Percentiles rank a stretch among this genome's conserved stretches.
phyloP scores from a whole-genome alignment of 768 basidiomycete species.

The Kwoniella dejecticola region DNA sequence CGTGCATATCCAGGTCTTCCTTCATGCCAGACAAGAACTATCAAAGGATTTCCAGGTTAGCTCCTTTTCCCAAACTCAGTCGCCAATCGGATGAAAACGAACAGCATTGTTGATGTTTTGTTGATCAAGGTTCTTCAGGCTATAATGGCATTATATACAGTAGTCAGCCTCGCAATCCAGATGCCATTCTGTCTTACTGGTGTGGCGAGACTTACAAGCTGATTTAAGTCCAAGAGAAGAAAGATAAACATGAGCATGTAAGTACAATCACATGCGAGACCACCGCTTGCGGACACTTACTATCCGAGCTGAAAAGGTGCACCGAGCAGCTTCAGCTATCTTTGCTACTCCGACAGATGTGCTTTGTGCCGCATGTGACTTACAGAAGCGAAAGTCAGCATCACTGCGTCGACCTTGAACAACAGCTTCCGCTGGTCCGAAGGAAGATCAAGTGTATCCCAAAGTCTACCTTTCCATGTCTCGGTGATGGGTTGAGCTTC shows the following conservation, averaged over 20 bases:
- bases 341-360: too few species aligned
- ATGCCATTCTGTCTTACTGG: too few species aligned
- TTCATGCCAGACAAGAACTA: conserved; percentile 44
- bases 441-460: conserved; percentile 45
- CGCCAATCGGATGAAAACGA: neutral
- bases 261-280: too few species aligned
- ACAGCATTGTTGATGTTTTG: conserved; percentile 41
- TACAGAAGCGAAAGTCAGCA: conserved; percentile 44
- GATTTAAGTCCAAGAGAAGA: neutral
- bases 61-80: neutral
- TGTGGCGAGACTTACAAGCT: neutral
- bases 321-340: too few species aligned
- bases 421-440: conserved; percentile 38
- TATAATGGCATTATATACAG: neutral
- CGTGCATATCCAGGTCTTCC: conserved; percentile 43
- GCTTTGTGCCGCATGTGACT: neutral
- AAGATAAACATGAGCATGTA: neutral
- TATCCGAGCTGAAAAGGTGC: conserved; percentile 25
- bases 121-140: conserved; percentile 36
- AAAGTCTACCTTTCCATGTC: conserved; percentile 40
- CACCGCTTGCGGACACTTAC: too few species aligned
- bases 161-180: too few species aligned
- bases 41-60: neutral
- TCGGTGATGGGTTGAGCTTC: neutral
- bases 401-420: conserved; percentile 46